Evolutionary conservation across 2,329 filamentous ascomycete genomes (phyloP).

Genomic region (Podosphaera xanthii): DNA sequence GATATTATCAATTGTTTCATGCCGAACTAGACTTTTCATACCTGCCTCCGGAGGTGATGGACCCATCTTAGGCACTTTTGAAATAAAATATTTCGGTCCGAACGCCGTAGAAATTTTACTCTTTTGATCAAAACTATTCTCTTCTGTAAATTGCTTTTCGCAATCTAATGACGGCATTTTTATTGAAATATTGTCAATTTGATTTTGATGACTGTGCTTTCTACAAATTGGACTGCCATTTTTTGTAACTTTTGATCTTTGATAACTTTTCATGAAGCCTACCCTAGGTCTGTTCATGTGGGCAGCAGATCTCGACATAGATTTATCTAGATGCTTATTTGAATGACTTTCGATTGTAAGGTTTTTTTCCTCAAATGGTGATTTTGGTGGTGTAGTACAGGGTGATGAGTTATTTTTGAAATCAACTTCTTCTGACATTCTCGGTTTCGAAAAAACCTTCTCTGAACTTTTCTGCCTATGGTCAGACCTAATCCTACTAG

Average conservation of each 20-base stretch:
- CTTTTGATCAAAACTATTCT: background rate
- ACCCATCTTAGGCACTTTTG: slow-evolving; percentile 6
- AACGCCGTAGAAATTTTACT: background rate
- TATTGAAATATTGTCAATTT: background rate
- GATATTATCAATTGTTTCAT: slow-evolving; percentile 10
- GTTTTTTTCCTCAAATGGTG: background rate
- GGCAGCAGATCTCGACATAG: background rate
- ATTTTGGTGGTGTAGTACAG: background rate
- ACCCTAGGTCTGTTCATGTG: background rate
- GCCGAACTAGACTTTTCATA: slow-evolving; percentile 10
- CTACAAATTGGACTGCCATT: slow-evolving; percentile 1
- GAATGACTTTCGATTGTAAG: background rate
- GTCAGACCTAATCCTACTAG: background rate
- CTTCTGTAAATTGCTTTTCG: background rate
- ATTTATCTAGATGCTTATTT: background rate
- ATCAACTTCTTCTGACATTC: background rate
- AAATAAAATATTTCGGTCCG: background rate
- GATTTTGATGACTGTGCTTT: background rate
- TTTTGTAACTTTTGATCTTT: background rate
- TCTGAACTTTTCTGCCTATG: background rate
- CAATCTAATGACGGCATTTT: background rate
- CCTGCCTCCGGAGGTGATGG: slow-evolving; percentile 9
- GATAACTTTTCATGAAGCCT: background rate
- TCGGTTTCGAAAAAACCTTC: background rate
- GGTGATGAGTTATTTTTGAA: background rate